A percentile compares a stretch with the other conserved stretches of the same genome.
Evolutionary conservation across 768 basidiomycete species (phyloP).

Genomic region (Tephrocybe sp.): DNA sequence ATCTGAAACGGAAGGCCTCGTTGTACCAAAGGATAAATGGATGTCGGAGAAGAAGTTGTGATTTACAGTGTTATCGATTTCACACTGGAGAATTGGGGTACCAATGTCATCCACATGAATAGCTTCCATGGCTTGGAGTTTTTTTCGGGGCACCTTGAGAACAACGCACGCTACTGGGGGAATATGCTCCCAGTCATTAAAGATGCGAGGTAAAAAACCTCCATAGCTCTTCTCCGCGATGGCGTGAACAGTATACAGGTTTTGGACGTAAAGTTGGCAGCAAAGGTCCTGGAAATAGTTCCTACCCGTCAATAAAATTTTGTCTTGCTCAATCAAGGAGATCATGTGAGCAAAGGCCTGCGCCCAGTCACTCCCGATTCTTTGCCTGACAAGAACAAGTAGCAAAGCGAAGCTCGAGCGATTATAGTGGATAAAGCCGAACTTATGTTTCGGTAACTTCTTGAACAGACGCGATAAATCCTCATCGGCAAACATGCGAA

Average conservation of each 20-base stretch:
- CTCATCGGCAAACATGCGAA: constrained; percentile 44
- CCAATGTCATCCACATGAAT: constrained; percentile 21
- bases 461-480: constrained; percentile 14
- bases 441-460: constrained; percentile 5
- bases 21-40: constrained; percentile 33
- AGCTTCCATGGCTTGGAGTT: constrained; percentile 26
- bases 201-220: constrained; percentile 16
- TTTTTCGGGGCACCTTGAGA: constrained; percentile 32
- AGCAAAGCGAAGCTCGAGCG: constrained; percentile 49
- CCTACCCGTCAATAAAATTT: constrained; percentile 23
- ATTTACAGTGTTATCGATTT: constrained; percentile 19
- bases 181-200: constrained; percentile 28
- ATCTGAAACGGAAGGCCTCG: constrained; percentile 12
- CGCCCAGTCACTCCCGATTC: constrained; percentile 40
- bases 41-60: constrained; percentile 35
- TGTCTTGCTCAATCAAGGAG: constrained; percentile 22
- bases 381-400: constrained; percentile 38
- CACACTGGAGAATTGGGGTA: constrained; percentile 37
- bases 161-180: constrained; percentile 34
- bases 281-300: constrained; percentile 47
- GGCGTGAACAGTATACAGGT: constrained; percentile 30
- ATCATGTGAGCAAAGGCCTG: constrained; percentile 36
- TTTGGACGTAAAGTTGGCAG: constrained; percentile 40
- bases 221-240: constrained; percentile 9
- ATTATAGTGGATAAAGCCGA: constrained; percentile 40